These are phyloP conservation scores for Phyllosticta ampelicida DNA, from an alignment of 2,329 filamentous ascomycete genomes.

Conservation along the genomic window DNA sequence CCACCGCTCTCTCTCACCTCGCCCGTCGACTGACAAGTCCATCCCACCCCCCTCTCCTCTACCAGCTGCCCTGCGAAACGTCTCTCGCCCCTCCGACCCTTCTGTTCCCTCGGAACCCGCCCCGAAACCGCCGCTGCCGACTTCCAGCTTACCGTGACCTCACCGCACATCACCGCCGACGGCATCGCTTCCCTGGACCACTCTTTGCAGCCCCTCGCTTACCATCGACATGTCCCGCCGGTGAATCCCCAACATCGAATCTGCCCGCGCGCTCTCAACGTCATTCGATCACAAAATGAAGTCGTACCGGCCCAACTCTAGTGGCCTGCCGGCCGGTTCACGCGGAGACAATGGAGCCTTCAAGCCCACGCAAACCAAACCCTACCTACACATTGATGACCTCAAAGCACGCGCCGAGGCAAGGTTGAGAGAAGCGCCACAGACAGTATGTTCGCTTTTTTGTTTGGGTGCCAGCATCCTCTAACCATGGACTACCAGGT, in stretches of 20 bases:
- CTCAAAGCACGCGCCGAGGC: conserved; percentile 30
- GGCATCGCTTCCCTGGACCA: neutral
- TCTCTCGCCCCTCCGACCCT: neutral
- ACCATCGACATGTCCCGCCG: conserved; percentile 3
- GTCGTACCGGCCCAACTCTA: conserved; percentile 16
- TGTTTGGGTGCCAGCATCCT: neutral
- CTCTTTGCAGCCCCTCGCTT: neutral
- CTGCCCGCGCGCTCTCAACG: conserved; percentile 2
- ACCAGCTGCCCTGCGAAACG: neutral
- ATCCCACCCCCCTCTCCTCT: neutral
- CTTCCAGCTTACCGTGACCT: neutral
- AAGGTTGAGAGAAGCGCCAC: conserved; percentile 20
- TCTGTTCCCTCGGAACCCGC: neutral
- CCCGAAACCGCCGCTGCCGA: neutral
- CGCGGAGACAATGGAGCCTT: conserved; percentile 19
- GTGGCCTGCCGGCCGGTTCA: conserved; percentile 16
- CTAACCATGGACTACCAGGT: conserved; percentile 19
- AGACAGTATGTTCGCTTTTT: conserved; percentile 17
- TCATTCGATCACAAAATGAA: conserved; percentile 10
- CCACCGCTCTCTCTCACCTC: neutral
- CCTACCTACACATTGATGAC: conserved; percentile 33
- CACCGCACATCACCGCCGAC: neutral
- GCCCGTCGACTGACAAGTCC: neutral
- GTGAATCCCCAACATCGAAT: neutral
- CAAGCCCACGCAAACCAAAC: conserved; percentile 14